Evolutionary conservation across 1,139 yeast species (phyloP).

Genomic region (Saccharomycopsis hybrid): DNA sequence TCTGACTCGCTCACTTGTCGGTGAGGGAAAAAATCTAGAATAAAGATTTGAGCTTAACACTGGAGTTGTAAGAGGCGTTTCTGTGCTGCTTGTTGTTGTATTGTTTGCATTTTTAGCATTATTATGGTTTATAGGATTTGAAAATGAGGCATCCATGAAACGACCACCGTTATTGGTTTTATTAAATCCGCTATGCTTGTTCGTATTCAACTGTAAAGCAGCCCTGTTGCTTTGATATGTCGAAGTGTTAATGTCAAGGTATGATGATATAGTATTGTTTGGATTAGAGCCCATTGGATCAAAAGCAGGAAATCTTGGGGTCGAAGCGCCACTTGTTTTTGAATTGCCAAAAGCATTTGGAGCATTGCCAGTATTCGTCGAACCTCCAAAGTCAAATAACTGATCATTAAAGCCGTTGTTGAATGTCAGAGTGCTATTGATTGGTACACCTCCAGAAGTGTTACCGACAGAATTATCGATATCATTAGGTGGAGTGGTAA

Average conservation of each 20-base stretch:
- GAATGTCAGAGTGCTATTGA: too few species aligned
- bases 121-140: too few species aligned
- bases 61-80: conserved; percentile 17
- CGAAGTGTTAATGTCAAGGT: conserved; percentile 16
- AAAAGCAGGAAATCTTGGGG: conserved; percentile 15
- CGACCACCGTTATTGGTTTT: too few species aligned
- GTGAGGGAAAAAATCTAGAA: conserved; percentile 21
- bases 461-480: neutral
- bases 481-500: neutral
- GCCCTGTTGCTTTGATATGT: neutral
- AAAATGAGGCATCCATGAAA: too few species aligned
- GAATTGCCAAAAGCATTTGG: neutral
- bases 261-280: conserved; percentile 10
- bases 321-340: conserved; percentile 4
- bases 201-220: too few species aligned
- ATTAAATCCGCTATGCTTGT: too few species aligned
- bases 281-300: conserved; percentile 2
- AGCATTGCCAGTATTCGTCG: neutral
- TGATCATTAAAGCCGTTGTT: neutral
- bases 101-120: too few species aligned
- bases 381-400: neutral
- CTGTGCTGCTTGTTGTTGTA: neutral
- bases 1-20: conserved; percentile 18
- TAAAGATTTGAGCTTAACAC: conserved; percentile 13
- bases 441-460: neutral